Conservation (phyloP, 2,329 filamentous ascomycete genomes). For the Botryotinia convoluta region DNA sequence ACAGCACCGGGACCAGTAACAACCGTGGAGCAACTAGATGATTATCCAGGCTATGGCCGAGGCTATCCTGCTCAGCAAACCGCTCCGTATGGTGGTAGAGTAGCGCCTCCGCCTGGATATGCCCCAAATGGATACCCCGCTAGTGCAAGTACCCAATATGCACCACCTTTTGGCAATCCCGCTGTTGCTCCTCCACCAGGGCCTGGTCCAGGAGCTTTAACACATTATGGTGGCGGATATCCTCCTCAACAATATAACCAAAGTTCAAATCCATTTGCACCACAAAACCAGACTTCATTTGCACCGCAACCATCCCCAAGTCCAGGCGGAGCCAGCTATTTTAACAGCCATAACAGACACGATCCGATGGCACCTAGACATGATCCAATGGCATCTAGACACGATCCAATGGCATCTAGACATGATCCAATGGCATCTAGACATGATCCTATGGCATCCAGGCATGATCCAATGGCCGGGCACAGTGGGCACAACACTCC, state of each 20-base stretch:
- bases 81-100: conserved; percentile 28
- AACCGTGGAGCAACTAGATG: conserved; percentile 63
- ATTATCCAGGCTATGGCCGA: conserved; percentile 52
- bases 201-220: conserved; percentile 34
- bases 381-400: conserved; percentile 40
- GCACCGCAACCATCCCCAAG: conserved; percentile 32
- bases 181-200: conserved; percentile 10
- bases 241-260: conserved; percentile 24
- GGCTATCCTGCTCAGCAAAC: conserved; percentile 39
- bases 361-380: conserved; percentile 38
- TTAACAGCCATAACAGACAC: conserved; percentile 27
- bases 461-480: conserved; percentile 41
- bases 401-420: conserved; percentile 45
- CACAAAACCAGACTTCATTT: conserved; percentile 32
- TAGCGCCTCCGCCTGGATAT: conserved; percentile 34
- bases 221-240: conserved; percentile 35
- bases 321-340: conserved; percentile 36
- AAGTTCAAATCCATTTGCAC: conserved; percentile 20
- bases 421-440: conserved; percentile 41
- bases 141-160: conserved; percentile 26
- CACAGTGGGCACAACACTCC: conserved; percentile 32
- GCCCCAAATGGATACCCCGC: conserved; percentile 35
- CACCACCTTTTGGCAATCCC: conserved; percentile 33
- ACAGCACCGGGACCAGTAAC: conserved; percentile 52
- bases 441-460: conserved; percentile 43